These are phyloP conservation scores for Hevea brasiliensis DNA, from an alignment of 345 rosid species.

Conservation along the genomic window DNA sequence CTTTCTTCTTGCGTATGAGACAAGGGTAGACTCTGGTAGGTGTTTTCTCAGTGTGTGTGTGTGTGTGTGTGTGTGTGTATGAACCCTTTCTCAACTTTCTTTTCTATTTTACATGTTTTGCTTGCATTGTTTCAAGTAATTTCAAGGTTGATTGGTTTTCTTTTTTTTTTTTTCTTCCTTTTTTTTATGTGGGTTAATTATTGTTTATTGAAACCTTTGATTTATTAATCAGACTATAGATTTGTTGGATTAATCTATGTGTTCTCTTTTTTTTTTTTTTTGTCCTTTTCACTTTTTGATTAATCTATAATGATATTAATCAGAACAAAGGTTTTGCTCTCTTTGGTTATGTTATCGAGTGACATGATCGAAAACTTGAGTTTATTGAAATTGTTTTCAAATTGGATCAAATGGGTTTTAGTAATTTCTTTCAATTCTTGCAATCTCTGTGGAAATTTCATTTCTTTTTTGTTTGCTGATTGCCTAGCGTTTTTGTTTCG, in stretches of 20 bases:
- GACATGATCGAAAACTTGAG: background rate
- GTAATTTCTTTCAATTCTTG: conserved; percentile 1
- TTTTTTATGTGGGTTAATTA: background rate
- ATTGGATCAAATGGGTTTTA: background rate
- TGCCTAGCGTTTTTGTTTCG: background rate
- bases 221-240: background rate
- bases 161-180: background rate
- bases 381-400: background rate
- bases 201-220: background rate
- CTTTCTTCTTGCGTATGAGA: background rate
- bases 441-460: background rate
- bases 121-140: background rate
- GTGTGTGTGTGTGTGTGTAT: no score
- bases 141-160: background rate
- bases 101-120: background rate
- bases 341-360: background rate
- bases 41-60: no score
- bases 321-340: background rate
- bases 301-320: no score
- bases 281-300: background rate
- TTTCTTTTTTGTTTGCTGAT: background rate
- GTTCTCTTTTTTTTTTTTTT: no score
- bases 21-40: background rate
- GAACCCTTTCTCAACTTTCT: no score
- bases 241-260: background rate